Evolutionary conservation across 192 early-diverging fungal genomes (phyloP), one percentile per base, ranked within the genome.

Genomic region (Pilaira anomala): DNA sequence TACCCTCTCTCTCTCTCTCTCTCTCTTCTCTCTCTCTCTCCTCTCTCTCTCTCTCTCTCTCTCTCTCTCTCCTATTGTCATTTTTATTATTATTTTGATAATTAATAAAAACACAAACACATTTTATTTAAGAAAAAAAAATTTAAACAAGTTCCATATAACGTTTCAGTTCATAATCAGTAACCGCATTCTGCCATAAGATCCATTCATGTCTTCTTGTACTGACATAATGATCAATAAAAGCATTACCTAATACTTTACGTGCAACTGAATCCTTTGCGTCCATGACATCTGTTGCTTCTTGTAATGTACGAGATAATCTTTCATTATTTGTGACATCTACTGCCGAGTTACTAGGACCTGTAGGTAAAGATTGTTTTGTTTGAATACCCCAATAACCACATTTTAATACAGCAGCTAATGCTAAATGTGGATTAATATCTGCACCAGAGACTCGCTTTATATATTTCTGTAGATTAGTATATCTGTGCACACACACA

Each of bases 371-470:
- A 11, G 67, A 42, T 63, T 89, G 61, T 30, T 81, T 74, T 29
- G 83, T 80, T 44, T 74, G 57, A 62, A 93, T 85, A 7, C 92
- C 92, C 50, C 86, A 83, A 3, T 85, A 73, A 4, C 92, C 92
- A 58, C 83, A 83, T 9, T 83, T 88, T 12, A 92, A 64, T 54
- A 87, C 80, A 18, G 85, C 87, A 36, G 88, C 86, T 56, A 87
- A 81, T 2, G 85, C 86, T 33, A 93, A 60, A 67, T 93, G 90
- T 26, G 88, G 76, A 68, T 92, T 93, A 39, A 88, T 85, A 72
- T 93, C 92, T 28, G 90, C 87, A 13, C 92, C 92, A n/a, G 84
- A 68, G 0, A 93, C 91, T 24, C 91, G 82, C 74, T 76, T 58
- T 19, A 26, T 30, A 52, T 41, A 44, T 5, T 6, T 29, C 0